Conservation (phyloP, 1,284 basidiomycete species). For the Irpex lacteus region DNA sequence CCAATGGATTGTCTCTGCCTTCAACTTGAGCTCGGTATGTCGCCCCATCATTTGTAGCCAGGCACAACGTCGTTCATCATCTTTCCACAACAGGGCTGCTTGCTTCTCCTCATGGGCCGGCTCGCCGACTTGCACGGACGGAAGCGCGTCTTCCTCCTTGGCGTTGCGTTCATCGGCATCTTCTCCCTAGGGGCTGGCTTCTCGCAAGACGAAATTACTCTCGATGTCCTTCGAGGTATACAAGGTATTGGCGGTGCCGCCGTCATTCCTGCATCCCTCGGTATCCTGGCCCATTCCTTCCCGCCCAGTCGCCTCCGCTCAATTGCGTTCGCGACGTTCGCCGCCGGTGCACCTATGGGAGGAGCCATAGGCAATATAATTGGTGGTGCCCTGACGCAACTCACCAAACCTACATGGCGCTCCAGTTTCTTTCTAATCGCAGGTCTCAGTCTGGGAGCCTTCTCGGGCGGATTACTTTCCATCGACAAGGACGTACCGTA, state of each 20-base stretch:
- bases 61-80: neutral
- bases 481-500: conserved; percentile 45
- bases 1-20: conserved; percentile 62
- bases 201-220: conserved; percentile 31
- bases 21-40: conserved; percentile 43
- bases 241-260: conserved; percentile 73
- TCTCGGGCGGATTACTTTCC: conserved; percentile 38
- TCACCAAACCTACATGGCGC: conserved; percentile 56
- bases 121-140: conserved; percentile 61
- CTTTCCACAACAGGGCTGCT: conserved; percentile 44
- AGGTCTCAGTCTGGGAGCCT: conserved; percentile 41
- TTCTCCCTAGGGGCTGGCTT: conserved; percentile 43
- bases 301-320: conserved; percentile 66
- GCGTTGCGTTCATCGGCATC: conserved; percentile 35
- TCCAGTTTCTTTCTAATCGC: conserved; percentile 53
- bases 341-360: conserved; percentile 79
- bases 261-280: conserved; percentile 67
- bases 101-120: conserved; percentile 55
- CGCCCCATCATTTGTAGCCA: neutral
- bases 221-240: conserved; percentile 66
- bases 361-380: conserved; percentile 64
- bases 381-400: conserved; percentile 72
- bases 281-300: conserved; percentile 76
- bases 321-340: conserved; percentile 74
- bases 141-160: conserved; percentile 48